Evolutionary conservation across 768 basidiomycete species (phyloP), one percentile per base, ranked within the genome.

Genomic region (Saitozyma sp.): DNA sequence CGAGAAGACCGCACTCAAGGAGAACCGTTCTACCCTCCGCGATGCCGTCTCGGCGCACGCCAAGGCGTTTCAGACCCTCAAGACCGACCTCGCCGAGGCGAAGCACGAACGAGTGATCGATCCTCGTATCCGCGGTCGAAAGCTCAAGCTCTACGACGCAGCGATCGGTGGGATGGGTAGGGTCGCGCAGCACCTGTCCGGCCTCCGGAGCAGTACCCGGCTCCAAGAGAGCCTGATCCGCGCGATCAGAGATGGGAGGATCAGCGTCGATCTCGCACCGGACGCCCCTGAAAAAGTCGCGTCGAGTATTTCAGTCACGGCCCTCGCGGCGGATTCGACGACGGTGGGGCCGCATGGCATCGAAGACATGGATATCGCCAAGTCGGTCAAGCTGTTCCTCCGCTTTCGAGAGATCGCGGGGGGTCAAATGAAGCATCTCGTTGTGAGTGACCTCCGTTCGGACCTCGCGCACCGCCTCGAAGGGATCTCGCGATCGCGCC

Each of bases 151-250:
- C 0, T 95, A 94, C 62, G 89, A 90, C 65, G 91, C 92, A 64
- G 89, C 90, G 0, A 89, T 97, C 10, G 87, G 87, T 62, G 88
- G 88, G 70, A 82, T 99, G 70, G 94, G 90, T 62, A 83, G 92
- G 16, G 85, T 99, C 6, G 96, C 91, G 0, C 95, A 99, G 74
- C 94, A 98, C 81, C 80, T 99, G 45, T 93, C 89, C 59, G 93
- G 95, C 29, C 81, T 98, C 62, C 81, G 95, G 52, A 87, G 89
- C 61, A 90, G 92, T 1, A 91, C 89, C 8, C 84, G 85, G 41
- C 78, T 98, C 42, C 93, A 97, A 74, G 87, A 88, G 64, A 90
- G 94, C 54, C 78, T 97, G 38, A 85, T 89, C 13, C 85, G 84
- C 67, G 89, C 89, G 1, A 65, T 52, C 17, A 58, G 56, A 49